A percentile compares a stretch with the other conserved stretches of the same genome.
phyloP scores from a whole-genome alignment of 1,284 basidiomycete genomes.

The Trichosporon asahii region DNA sequence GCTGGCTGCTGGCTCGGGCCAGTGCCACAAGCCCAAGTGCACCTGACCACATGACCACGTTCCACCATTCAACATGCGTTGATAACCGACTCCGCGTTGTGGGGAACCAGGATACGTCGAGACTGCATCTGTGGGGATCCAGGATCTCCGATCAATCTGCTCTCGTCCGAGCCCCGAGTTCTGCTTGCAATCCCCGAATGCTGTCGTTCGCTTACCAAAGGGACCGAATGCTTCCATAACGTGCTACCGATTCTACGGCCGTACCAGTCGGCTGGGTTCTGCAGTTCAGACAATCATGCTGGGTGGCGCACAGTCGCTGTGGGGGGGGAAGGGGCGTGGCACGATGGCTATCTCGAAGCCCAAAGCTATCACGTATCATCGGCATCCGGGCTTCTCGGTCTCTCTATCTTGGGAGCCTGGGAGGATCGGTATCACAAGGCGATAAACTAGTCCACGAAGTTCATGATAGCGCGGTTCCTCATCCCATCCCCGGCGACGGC shows the following conservation, averaged over 20 bases:
- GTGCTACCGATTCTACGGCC: background rate
- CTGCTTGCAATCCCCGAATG: background rate
- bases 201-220: background rate
- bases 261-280: too few species aligned
- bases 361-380: background rate
- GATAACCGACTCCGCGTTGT: background rate
- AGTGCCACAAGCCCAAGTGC: background rate
- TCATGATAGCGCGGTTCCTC: background rate
- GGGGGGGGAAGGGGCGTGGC: background rate
- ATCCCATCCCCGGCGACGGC: too few species aligned
- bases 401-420: background rate
- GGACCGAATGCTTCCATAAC: background rate
- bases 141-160: background rate
- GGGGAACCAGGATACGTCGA: background rate
- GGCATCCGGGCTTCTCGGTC: background rate
- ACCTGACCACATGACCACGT: background rate
- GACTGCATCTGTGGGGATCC: background rate
- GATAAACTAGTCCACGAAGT: background rate
- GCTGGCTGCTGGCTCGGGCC: too few species aligned
- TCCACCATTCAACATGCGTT: background rate
- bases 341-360: background rate
- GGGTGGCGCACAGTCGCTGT: background rate
- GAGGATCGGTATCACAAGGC: background rate
- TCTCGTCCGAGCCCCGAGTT: background rate
- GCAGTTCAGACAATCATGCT: background rate